Evolutionary conservation across 2,329 filamentous ascomycete species (phyloP).

Genomic region (Monosporascus sp.): DNA sequence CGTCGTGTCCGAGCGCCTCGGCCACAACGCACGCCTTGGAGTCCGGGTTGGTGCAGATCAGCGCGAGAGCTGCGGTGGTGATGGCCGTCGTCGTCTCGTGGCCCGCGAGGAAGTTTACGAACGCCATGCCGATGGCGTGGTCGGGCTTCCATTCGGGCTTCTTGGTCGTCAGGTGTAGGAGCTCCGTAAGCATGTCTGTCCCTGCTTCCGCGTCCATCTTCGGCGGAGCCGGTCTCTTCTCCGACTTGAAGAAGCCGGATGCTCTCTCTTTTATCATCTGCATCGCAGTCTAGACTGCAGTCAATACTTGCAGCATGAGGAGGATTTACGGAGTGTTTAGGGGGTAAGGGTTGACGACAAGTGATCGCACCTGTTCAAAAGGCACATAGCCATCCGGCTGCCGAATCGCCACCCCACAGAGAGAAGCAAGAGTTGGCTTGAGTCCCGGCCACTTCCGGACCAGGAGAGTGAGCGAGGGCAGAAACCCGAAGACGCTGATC

Average conservation of each 20-base stretch:
- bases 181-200: constrained; percentile 6
- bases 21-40: constrained; percentile 27
- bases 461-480: constrained; percentile 2
- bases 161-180: constrained; percentile 4
- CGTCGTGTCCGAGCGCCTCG: constrained; percentile 18
- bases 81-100: constrained; percentile 8
- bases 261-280: constrained; percentile 5
- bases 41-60: constrained; percentile 36
- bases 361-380: constrained; percentile 3
- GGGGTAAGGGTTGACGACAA: background rate
- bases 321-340: too few relatives aligned
- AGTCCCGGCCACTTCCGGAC: constrained; percentile 6
- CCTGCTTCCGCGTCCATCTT: background rate
- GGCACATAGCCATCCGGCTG: constrained; percentile 4
- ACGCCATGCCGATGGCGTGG: constrained; percentile 5
- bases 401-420: constrained; percentile 4
- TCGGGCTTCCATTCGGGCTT: constrained; percentile 6
- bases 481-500: constrained; percentile 3
- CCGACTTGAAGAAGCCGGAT: constrained; percentile 2
- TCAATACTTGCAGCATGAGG: background rate
- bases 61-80: constrained; percentile 36
- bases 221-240: background rate
- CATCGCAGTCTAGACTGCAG: background rate
- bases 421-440: constrained; percentile 1
- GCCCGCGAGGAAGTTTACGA: constrained; percentile 7